Conservation (phyloP, 163 green algal genomes). For the Prototheca stagnorum region DNA sequence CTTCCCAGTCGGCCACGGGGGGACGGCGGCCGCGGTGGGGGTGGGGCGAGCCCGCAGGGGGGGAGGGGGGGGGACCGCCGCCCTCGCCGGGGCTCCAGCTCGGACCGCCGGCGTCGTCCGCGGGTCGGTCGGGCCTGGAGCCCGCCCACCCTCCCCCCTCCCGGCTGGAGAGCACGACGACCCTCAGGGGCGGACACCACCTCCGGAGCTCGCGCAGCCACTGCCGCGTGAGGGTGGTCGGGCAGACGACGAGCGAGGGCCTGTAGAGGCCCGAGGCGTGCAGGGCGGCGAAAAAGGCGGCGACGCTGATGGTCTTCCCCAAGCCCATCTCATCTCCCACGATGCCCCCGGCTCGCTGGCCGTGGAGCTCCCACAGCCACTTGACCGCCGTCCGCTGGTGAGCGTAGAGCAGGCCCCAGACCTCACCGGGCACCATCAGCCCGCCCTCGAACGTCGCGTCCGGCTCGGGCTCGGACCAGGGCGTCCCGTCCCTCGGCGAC, state of each 20-base stretch:
- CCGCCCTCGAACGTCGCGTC: constrained; percentile 74
- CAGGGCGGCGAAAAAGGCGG: constrained; percentile 61
- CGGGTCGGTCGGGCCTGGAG: neutral
- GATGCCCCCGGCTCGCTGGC: constrained; percentile 76
- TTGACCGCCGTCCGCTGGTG: constrained; percentile 89
- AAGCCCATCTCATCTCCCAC: constrained; percentile 86
- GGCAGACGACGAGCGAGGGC: constrained; percentile 72
- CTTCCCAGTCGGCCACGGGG: too few relatives aligned
- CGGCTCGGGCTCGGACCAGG: too few relatives aligned
- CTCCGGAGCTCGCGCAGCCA: constrained; percentile 77
- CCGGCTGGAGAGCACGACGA: constrained; percentile 50
- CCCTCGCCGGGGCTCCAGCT: too few relatives aligned
- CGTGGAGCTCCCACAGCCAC: constrained; percentile 97
- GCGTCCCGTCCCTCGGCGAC: too few relatives aligned
- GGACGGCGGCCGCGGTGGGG: too few relatives aligned
- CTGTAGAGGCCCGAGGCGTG: constrained; percentile 44
- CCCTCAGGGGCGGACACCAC: constrained; percentile 63
- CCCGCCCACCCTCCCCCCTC: constrained; percentile 1
- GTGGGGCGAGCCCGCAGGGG: neutral
- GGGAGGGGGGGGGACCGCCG: neutral
- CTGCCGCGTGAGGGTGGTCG: constrained; percentile 84
- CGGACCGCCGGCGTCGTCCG: too few relatives aligned
- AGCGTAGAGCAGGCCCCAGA: constrained; percentile 72
- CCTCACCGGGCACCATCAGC: constrained; percentile 32
- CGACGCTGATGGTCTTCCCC: constrained; percentile 48